phyloP scores from a whole-genome alignment of 192 early-diverging fungal genomes.

The Glomus cerebriforme region DNA sequence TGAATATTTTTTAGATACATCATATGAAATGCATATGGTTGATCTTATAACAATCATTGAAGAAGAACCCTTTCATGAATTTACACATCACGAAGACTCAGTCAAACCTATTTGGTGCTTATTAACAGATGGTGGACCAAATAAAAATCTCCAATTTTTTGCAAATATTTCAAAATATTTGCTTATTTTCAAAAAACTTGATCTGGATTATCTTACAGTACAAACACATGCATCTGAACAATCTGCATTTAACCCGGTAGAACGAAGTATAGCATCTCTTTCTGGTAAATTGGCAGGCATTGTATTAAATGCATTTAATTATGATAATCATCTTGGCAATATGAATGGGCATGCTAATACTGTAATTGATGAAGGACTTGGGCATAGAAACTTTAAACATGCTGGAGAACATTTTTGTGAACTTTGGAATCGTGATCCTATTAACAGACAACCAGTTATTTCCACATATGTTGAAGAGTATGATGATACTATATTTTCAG shows the following conservation, averaged over 20 bases:
- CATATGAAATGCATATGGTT: no score
- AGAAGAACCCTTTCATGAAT: neutral
- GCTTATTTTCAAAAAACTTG: neutral
- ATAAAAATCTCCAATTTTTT: constrained; percentile 4
- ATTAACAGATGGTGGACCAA: neutral
- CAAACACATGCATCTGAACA: neutral
- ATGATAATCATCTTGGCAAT: neutral
- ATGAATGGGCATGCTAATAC: neutral
- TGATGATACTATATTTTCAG: neutral
- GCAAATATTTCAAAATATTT: constrained; percentile 7
- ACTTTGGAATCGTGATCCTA: neutral
- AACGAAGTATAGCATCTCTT: neutral
- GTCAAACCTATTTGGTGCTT: constrained; percentile 1
- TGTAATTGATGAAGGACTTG: neutral
- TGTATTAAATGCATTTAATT: neutral
- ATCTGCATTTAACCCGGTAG: neutral
- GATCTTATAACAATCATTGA: neutral
- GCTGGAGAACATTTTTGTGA: neutral
- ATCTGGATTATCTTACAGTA: constrained; percentile 10
- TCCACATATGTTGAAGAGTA: neutral
- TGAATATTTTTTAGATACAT: no score
- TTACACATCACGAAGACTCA: neutral
- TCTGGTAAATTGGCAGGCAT: neutral
- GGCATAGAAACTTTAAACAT: neutral
- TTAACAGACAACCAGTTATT: neutral